Evolutionary conservation across 306 rosid genomes (phyloP).

Genomic region (Cicer chorassanicum): DNA sequence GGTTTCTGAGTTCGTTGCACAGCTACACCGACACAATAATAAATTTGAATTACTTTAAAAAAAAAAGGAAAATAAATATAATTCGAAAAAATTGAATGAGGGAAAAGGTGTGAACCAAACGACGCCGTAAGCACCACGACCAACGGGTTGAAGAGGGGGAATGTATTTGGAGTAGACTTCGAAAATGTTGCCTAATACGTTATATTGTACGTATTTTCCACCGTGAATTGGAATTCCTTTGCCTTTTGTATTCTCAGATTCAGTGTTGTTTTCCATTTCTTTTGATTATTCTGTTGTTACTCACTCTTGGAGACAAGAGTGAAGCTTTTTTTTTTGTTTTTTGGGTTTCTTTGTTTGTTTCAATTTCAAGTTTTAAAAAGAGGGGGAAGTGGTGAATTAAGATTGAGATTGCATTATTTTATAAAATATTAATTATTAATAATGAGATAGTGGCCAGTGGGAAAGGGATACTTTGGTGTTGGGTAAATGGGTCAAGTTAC

Average conservation of each 20-base stretch:
- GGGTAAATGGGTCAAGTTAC: neutral
- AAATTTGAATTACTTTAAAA: neutral
- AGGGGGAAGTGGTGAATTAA: conserved; percentile 8
- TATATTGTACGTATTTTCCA: conserved; percentile 68
- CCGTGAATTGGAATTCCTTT: conserved; percentile 56
- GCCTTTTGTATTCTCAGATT: conserved; percentile 48
- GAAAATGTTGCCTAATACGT: conserved; percentile 75
- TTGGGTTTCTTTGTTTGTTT: no score
- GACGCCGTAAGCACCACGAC: conserved; percentile 96
- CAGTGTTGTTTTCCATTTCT: conserved; percentile 38
- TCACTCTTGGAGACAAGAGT: neutral
- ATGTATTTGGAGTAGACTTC: conserved; percentile 74
- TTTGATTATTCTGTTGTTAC: conserved; percentile 6
- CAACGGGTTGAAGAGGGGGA: conserved; percentile 88
- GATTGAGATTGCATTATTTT: neutral
- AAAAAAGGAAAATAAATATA: neutral
- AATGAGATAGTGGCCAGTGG: no score
- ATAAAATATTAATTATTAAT: no score
- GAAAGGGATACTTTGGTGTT: no score
- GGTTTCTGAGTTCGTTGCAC: conserved; percentile 49
- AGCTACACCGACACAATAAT: neutral
- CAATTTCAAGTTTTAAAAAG: conserved; percentile 7
- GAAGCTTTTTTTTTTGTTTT: neutral
- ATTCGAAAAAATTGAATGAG: no score
- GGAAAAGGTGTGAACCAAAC: conserved; percentile 63